Percentiles rank a stretch among this genome's conserved stretches.
phyloP scores from a whole-genome alignment of 805 yeast species.

The Maudiozyma serrabonitensis region DNA sequence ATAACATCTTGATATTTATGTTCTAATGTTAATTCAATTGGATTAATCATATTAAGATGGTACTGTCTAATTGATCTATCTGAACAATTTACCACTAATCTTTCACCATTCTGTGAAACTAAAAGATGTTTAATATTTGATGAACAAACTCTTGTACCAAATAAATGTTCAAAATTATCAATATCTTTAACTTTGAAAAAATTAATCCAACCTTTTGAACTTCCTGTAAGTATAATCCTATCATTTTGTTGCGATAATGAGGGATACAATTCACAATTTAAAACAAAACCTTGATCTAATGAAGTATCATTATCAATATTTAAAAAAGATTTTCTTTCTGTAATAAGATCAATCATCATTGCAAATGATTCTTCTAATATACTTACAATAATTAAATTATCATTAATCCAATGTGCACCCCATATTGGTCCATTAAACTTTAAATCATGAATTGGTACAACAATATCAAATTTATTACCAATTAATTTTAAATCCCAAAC shows the following conservation, averaged over 20 bases:
- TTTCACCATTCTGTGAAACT: constrained; percentile 48
- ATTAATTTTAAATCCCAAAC: constrained; percentile 58
- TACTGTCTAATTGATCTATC: constrained; percentile 65
- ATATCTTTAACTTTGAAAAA: constrained; percentile 28
- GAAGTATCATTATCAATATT: constrained; percentile 23
- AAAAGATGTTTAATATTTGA: constrained; percentile 63
- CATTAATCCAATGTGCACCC: constrained; percentile 33
- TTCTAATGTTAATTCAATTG: constrained; percentile 43
- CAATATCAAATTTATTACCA: background rate
- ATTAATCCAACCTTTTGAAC: constrained; percentile 69
- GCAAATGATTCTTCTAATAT: constrained; percentile 52
- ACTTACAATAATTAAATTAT: constrained; percentile 39
- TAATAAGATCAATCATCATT: constrained; percentile 15
- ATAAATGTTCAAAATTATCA: constrained; percentile 27
- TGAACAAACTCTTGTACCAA: constrained; percentile 48
- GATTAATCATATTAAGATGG: background rate
- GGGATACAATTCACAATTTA: constrained; percentile 26
- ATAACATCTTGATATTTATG: constrained; percentile 87
- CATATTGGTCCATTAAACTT: constrained; percentile 63
- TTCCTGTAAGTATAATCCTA: constrained; percentile 52
- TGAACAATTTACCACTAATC: constrained; percentile 64
- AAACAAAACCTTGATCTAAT: constrained; percentile 18
- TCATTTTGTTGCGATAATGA: constrained; percentile 20
- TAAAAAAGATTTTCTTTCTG: background rate
- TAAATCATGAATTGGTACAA: background rate